These are phyloP conservation scores for Epicoccum nigrum DNA, from an alignment of 2,329 filamentous ascomycete genomes.

Conservation along the genomic window DNA sequence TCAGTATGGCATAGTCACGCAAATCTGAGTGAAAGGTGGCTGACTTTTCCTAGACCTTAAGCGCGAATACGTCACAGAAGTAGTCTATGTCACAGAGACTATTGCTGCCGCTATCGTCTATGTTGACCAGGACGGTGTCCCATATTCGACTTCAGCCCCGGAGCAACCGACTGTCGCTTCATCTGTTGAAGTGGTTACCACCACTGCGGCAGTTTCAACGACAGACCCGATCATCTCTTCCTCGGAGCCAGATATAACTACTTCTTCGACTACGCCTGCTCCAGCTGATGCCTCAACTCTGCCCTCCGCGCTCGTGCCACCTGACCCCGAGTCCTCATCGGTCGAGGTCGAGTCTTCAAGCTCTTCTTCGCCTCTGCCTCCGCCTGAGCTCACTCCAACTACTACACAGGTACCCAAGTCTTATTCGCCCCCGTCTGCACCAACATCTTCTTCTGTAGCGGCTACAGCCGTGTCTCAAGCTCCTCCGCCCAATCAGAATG, in stretches of 20 bases:
- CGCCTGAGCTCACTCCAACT: background rate
- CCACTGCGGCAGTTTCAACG: conserved; percentile 19
- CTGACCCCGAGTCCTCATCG: conserved; percentile 16
- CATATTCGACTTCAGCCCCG: conserved; percentile 34
- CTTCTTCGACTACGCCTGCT: conserved; percentile 14
- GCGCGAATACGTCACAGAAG: conserved; percentile 41
- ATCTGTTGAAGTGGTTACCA: conserved; percentile 16
- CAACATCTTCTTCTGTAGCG: background rate
- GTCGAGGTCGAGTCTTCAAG: conserved; percentile 1
- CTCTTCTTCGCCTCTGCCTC: background rate
- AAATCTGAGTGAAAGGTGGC: background rate
- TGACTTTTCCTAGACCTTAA: conserved; percentile 34
- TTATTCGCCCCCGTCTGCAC: conserved; percentile 2
- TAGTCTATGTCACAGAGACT: conserved; percentile 39
- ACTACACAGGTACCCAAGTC: background rate
- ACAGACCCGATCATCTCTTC: conserved; percentile 12
- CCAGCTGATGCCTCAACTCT: conserved; percentile 6
- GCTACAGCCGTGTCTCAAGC: conserved; percentile 2
- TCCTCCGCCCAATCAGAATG: background rate
- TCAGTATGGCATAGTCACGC: conserved; percentile 29
- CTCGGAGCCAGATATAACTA: conserved; percentile 3
- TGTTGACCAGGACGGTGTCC: conserved; percentile 38
- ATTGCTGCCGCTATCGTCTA: conserved; percentile 40
- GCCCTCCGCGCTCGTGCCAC: conserved; percentile 14
- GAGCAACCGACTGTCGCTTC: conserved; percentile 9